Percentiles rank a stretch among this genome's conserved stretches.
Evolutionary conservation across 139 green algal species (phyloP).

Genomic region (Auxenochlorella pyrenoidosa): DNA sequence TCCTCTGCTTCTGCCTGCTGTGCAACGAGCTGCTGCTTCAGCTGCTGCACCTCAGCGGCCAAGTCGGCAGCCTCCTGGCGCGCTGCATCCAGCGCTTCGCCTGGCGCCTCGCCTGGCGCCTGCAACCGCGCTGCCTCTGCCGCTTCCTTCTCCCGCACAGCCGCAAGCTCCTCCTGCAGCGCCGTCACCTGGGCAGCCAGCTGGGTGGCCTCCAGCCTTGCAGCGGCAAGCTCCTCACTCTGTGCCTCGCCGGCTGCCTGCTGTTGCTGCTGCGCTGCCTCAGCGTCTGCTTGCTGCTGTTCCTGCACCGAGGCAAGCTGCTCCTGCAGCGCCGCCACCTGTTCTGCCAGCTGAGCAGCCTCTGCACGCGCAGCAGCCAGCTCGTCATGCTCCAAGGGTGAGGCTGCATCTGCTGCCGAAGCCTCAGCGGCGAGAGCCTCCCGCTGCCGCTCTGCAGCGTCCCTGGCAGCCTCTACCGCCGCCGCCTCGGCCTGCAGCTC

Average conservation of each 20-base stretch:
- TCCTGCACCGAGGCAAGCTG: neutral
- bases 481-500: neutral
- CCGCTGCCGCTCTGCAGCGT: neutral
- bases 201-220: neutral
- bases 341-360: neutral
- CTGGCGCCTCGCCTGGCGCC: neutral
- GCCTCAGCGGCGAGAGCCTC: neutral
- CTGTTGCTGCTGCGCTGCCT: neutral
- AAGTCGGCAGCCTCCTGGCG: neutral
- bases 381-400: neutral
- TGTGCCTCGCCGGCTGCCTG: neutral
- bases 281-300: neutral
- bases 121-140: neutral
- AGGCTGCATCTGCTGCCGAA: neutral
- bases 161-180: constrained; percentile 27
- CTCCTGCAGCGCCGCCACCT: neutral
- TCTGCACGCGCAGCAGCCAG: neutral
- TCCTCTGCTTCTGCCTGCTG: neutral
- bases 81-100: neutral
- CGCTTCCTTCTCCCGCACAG: neutral
- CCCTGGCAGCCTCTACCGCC: neutral
- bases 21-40: constrained; percentile 1
- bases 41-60: constrained; percentile 11
- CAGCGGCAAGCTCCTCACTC: neutral
- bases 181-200: neutral